Evolutionary conservation across 257 asterid genomes (phyloP).

Genomic region (Sherardia arvensis): DNA sequence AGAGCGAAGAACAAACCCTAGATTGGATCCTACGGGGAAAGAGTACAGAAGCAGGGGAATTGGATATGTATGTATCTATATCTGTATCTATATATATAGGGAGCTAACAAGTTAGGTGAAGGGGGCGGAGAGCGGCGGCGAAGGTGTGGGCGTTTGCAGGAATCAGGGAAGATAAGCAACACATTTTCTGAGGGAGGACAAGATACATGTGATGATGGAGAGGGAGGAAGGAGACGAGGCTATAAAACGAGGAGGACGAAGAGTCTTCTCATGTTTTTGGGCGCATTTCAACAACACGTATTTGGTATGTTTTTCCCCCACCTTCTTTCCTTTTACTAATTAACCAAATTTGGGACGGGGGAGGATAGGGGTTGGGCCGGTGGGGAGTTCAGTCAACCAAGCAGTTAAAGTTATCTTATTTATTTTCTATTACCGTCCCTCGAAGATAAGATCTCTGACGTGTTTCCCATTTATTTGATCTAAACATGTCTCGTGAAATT

Average conservation of each 20-base stretch:
- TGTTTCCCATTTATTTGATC: too few relatives aligned
- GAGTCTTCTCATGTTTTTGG: background rate
- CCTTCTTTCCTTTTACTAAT: background rate
- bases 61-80: background rate
- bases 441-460: too few relatives aligned
- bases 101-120: background rate
- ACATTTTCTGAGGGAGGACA: slow-evolving; percentile 21
- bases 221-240: background rate
- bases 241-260: background rate
- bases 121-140: background rate
- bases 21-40: slow-evolving; percentile 5
- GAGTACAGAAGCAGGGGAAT: background rate
- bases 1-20: slow-evolving; percentile 9
- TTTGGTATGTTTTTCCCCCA: background rate
- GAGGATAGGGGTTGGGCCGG: background rate
- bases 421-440: background rate
- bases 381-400: too few relatives aligned
- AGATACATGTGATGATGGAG: slow-evolving; percentile 15
- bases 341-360: background rate
- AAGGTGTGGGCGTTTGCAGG: slow-evolving; percentile 7
- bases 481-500: background rate
- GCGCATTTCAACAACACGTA: background rate
- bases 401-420: too few relatives aligned
- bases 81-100: background rate
- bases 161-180: slow-evolving; percentile 18